These are phyloP conservation scores for Arthrobotrys pseudoclavata DNA, from an alignment of 2,329 filamentous ascomycete genomes.

Conservation along the genomic window DNA sequence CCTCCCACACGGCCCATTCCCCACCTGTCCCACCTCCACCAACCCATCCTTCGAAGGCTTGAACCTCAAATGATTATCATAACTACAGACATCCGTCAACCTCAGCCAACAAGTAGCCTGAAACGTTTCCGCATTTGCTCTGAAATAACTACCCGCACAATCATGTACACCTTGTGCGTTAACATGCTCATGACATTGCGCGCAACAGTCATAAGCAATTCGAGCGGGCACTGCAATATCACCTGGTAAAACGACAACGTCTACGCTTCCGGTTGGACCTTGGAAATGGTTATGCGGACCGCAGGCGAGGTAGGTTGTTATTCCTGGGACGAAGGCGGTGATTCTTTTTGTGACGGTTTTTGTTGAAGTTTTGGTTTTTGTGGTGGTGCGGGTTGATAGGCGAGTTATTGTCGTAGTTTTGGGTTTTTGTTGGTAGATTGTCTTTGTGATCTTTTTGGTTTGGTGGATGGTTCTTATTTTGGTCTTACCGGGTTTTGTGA, in stretches of 20 bases:
- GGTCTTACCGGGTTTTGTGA: constrained; percentile 43
- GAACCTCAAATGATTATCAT: constrained; percentile 14
- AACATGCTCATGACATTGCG: constrained; percentile 30
- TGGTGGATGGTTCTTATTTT: constrained; percentile 17
- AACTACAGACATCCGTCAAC: constrained; percentile 46
- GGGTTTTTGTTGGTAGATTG: constrained; percentile 18
- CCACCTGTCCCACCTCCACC: constrained; percentile 13
- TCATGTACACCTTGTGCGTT: constrained; percentile 28
- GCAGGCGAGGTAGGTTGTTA: constrained; percentile 33
- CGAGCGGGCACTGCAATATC: constrained; percentile 1
- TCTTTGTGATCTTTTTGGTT: constrained; percentile 34
- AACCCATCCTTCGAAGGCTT: background rate
- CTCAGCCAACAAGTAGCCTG: constrained; percentile 31
- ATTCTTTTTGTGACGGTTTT: constrained; percentile 18
- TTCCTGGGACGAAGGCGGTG: constrained; percentile 19
- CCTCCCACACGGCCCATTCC: constrained; percentile 43
- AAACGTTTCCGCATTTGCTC: no score
- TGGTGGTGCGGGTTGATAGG: constrained; percentile 19
- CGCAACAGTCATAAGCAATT: constrained; percentile 33
- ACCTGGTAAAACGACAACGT: background rate
- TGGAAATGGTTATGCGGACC: constrained; percentile 37
- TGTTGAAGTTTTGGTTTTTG: constrained; percentile 30
- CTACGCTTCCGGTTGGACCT: constrained; percentile 29
- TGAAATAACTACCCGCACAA: constrained; percentile 37
- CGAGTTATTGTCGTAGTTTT: constrained; percentile 32